Base-by-base conservation (phyloP, 371 early-diverging fungal species). In the Rhizopus microsporus region DNA sequence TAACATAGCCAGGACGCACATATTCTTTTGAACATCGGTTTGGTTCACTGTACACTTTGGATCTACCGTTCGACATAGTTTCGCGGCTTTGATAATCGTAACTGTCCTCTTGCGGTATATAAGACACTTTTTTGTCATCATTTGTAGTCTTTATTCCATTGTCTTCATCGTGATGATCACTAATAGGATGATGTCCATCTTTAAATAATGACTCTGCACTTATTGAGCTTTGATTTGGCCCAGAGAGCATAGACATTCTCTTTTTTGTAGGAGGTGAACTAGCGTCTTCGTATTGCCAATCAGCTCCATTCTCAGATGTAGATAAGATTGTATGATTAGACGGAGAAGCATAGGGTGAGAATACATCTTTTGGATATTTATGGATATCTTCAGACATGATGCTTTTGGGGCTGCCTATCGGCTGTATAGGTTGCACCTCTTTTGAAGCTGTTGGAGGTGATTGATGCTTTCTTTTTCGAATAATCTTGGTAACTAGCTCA, bases 401-500 rank as follows among this genome's bases (percentile, higher is more conserved):
- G 32, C 63, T 62, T 5, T 53, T 39, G 6, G 57, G 53, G 31
- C 63, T 63, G 3, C 50, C 50, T 31, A 42, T 52, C 12, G 32
- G 9, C 35, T 29, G 8, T 17, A 15, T 23, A 23, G 23, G 38
- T 6, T 51, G 5, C 12, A 42, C 31, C 3, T 50, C 48, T 7
- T 42, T 43, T 10, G 43, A 17, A 37, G 51, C 34, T 40, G 10
- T 40, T 43, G 40, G n/a, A 10, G 29, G 7, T 15, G 57, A 31
- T 2, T 32, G 37, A 30, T 52, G 54, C 13, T 57, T 65, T 15
- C 52, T 57, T 48, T 60, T 57, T 7, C 52, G 57, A n/a, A 17
- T 51, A 35, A 60, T 29, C 35, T 68, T 68, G 5, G 34, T 33
- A 6, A 65, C 65, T 13, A 63, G 51, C 15, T 65, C 66, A 0